Conservation (phyloP, 768 basidiomycete species). For the Sistotremastrum suecicum region DNA sequence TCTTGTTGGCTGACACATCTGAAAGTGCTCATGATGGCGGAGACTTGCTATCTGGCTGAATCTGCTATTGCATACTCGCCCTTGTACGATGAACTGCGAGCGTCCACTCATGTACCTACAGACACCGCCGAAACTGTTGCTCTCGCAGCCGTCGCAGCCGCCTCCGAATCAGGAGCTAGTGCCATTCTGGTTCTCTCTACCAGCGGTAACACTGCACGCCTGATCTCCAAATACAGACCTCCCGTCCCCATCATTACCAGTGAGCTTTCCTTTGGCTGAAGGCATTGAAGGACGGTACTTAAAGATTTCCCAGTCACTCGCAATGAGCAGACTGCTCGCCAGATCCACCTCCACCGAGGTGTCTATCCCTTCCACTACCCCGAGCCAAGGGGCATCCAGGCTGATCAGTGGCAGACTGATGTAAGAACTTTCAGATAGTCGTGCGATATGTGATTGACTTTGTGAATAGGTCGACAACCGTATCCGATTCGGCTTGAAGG, state of each 20-base stretch:
- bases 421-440: conserved; percentile 30
- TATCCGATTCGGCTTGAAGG: conserved; percentile 76
- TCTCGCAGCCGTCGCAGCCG: conserved; percentile 89
- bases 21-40: conserved; percentile 97
- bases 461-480: conserved; percentile 66
- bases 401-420: conserved; percentile 94
- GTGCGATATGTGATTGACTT: neutral
- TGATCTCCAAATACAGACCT: conserved; percentile 94
- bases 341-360: conserved; percentile 92
- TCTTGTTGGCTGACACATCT: neutral
- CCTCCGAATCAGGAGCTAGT: conserved; percentile 86
- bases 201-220: conserved; percentile 88
- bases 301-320: conserved; percentile 60
- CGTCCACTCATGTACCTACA: conserved; percentile 74
- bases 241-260: conserved; percentile 88
- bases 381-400: conserved; percentile 80
- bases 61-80: conserved; percentile 91
- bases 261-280: conserved; percentile 22
- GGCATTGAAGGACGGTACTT: too few species aligned
- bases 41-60: conserved; percentile 95
- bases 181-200: conserved; percentile 96
- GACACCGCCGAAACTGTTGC: conserved; percentile 93
- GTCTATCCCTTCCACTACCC: conserved; percentile 96
- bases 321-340: conserved; percentile 88
- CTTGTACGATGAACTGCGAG: conserved; percentile 77